These are phyloP conservation scores for Coemansia sp. DNA, from an alignment of 192 early-diverging fungal genomes.

Conservation along the genomic window DNA sequence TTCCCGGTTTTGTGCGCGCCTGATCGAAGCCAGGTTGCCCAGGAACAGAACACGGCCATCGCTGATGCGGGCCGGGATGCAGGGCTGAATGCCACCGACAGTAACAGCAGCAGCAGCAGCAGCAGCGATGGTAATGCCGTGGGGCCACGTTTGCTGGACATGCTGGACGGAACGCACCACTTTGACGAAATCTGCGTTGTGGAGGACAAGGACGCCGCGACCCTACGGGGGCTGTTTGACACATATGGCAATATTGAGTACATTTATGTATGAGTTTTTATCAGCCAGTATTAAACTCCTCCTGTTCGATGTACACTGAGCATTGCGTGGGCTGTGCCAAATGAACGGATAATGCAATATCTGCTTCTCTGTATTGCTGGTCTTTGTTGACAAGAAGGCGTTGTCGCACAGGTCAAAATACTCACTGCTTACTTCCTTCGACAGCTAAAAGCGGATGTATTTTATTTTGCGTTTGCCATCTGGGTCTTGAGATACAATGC, in stretches of 20 bases:
- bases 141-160: background rate
- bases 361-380: too few species aligned
- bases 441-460: too few species aligned
- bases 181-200: conserved; percentile 44
- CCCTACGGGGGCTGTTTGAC: conserved; percentile 15
- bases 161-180: conserved; percentile 46
- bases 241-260: conserved; percentile 31
- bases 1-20: conserved; percentile 61
- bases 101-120: background rate
- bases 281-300: background rate
- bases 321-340: too few species aligned
- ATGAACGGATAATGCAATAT: too few species aligned
- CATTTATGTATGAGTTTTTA: conserved; percentile 16
- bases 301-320: too few species aligned
- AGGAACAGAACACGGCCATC: background rate
- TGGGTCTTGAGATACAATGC: too few species aligned
- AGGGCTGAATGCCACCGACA: too few species aligned
- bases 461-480: too few species aligned
- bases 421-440: too few species aligned
- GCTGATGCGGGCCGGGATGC: too few species aligned
- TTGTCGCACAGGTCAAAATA: too few species aligned
- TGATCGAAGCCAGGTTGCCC: background rate
- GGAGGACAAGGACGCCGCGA: conserved; percentile 13
- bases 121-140: conserved; percentile 5
- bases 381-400: too few species aligned